A percentile compares a stretch with the other conserved stretches of the same genome.
Evolutionary conservation across 306 rosid species (phyloP).

Genomic region (Cicer pinnatifidum): DNA sequence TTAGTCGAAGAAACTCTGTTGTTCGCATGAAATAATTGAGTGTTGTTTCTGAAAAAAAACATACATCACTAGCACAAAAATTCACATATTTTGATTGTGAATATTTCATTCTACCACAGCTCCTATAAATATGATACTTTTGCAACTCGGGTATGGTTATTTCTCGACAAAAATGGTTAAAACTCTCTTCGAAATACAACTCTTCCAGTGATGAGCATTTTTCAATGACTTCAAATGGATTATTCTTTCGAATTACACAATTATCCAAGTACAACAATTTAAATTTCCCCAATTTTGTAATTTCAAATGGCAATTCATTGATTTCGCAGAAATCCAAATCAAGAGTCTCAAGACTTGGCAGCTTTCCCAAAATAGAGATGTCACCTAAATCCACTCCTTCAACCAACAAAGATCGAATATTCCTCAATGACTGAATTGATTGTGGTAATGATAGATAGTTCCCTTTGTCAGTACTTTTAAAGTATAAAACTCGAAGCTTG

Average conservation of each 20-base stretch:
- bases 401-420: neutral
- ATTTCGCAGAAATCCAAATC: accelerated
- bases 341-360: slow-evolving; percentile 6
- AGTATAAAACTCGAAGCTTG: neutral
- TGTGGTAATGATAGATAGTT: neutral
- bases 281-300: neutral
- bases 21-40: neutral
- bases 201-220: slow-evolving; percentile 33
- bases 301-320: neutral
- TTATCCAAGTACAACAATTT: too few relatives aligned
- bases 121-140: neutral
- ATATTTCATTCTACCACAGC: neutral
- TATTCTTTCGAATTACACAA: neutral
- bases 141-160: neutral
- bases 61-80: accelerated
- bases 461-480: neutral
- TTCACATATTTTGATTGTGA: neutral
- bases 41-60: neutral
- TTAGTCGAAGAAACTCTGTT: neutral
- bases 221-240: slow-evolving; percentile 28
- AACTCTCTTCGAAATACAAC: too few relatives aligned
- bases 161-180: too few relatives aligned
- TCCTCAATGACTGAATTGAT: neutral
- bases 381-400: neutral
- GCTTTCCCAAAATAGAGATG: neutral